Evolutionary conservation across 257 asterid species (phyloP), one percentile per base, ranked within the genome.

Genomic region (Schizonepeta tenuifolia): DNA sequence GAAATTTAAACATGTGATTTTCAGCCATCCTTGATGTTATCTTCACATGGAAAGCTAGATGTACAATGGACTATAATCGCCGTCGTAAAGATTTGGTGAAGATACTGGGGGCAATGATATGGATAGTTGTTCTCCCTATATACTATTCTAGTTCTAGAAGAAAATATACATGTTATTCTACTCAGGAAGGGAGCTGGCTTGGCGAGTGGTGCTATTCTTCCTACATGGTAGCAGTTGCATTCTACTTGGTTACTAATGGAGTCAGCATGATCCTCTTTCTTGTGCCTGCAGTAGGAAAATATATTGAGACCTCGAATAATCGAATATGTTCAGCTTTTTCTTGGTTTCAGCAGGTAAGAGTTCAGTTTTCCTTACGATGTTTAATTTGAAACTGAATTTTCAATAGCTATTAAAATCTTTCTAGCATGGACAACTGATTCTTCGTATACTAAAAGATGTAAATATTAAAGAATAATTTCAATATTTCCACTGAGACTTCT

Each of bases 191-290:
- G 83, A 86, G 93, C 89, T 94, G 97, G 98, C 94, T 94, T 59
- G 96, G 93, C 69, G 96, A 94, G 77, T 94, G 97, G 97, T 94
- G 98, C 84, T 91, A 88, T 74, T 89, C 96, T 67, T 84, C 99
- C 64, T 94, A 88, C 82, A 89, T 94, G 97, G 90, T 94, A 57
- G 96, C 92, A 21, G 97, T 89, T 78, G 85, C 97, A 67, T 80
- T 86, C 72, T 94, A 94, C 85, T 87, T 94, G 90, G 80, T 86
- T 78, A 87, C 86, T 58, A 94, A 94, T 72, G 92, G 92, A 65
- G 86, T 91, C 73, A 95, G 85, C 76, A 83, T 88, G 93, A 84
- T 91, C 81, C 88, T 94, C 50, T 91, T 94, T 85, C 71, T 91
- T 58, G 99, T 91, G 63, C 99, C 99, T 59, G 92, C 82, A 36